phyloP scores from a whole-genome alignment of 441 rosid genomes.

The Sinapis alba region DNA sequence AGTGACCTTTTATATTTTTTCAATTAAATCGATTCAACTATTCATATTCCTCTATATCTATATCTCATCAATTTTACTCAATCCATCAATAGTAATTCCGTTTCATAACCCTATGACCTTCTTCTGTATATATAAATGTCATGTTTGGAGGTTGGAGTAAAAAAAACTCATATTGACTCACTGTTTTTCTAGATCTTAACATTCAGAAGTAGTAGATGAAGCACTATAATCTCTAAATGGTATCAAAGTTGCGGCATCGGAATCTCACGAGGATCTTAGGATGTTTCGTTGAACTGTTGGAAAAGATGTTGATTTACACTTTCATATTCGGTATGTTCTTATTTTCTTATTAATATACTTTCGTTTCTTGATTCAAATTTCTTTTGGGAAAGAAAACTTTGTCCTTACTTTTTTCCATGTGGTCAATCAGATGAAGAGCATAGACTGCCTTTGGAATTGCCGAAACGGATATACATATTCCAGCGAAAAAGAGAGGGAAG shows the following conservation, averaged over 20 bases:
- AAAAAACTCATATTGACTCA: too few species aligned
- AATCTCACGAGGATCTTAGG: slow-evolving; percentile 68
- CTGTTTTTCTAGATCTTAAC: too few species aligned
- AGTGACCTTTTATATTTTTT: too few species aligned
- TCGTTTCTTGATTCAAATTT: not conserved
- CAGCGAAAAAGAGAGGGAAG: slow-evolving; percentile 68
- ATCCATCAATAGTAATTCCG: too few species aligned
- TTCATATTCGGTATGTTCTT: not conserved
- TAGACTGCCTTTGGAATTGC: slow-evolving; percentile 38
- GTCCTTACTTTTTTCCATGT: not conserved
- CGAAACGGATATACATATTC: slow-evolving; percentile 34
- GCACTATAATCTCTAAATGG: too few species aligned
- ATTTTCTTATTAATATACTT: not conserved
- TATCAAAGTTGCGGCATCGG: slow-evolving; percentile 63
- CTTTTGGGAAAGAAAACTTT: not conserved
- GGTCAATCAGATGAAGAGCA: slow-evolving; percentile 37
- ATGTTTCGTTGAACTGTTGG: slow-evolving; percentile 52
- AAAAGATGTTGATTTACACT: slow-evolving; percentile 56
- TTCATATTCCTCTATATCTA: too few species aligned
- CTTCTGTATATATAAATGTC: too few species aligned
- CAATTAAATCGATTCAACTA: too few species aligned
- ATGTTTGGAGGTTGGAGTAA: too few species aligned
- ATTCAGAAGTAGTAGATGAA: too few species aligned
- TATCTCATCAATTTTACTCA: too few species aligned
- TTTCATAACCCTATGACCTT: too few species aligned